Conservation (phyloP, 1,284 basidiomycete species). For the Microbotryomycetes sp. region DNA sequence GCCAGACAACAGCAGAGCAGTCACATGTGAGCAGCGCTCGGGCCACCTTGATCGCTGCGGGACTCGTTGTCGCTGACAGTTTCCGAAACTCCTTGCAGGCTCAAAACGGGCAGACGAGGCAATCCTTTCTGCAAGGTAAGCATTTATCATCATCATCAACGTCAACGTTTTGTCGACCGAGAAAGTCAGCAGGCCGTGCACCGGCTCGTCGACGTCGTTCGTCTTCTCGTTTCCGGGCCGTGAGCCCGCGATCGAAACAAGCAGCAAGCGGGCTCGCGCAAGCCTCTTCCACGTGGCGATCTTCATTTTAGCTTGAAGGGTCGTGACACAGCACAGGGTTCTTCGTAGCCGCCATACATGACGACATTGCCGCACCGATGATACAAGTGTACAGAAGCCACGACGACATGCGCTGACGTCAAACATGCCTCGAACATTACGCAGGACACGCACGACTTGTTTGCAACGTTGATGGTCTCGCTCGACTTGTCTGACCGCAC, state of each 20-base stretch:
- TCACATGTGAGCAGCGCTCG: conserved; percentile 20
- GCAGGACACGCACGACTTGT: conserved; percentile 97
- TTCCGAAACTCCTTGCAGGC: conserved; percentile 19
- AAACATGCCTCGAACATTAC: not conserved
- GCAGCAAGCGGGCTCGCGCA: too few species aligned
- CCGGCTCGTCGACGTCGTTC: not conserved
- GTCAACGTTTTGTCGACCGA: too few species aligned
- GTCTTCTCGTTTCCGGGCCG: not conserved
- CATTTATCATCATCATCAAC: too few species aligned
- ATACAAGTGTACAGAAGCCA: not conserved
- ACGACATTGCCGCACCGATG: too few species aligned
- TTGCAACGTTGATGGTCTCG: conserved; percentile 92
- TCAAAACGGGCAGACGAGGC: conserved; percentile 40
- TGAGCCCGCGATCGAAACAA: too few species aligned
- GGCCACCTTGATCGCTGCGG: not conserved
- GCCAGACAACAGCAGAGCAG: conserved; percentile 33
- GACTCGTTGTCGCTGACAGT: not conserved
- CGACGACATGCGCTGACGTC: not conserved
- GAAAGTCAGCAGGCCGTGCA: too few species aligned
- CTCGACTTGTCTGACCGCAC: conserved; percentile 82
- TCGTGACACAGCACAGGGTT: too few species aligned
- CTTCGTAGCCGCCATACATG: too few species aligned
- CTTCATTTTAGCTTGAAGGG: not conserved
- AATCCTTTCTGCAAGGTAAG: conserved; percentile 42
- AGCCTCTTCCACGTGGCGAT: not conserved